phyloP scores from a whole-genome alignment of 768 basidiomycete species.

The Hirschioporus abietinus region DNA sequence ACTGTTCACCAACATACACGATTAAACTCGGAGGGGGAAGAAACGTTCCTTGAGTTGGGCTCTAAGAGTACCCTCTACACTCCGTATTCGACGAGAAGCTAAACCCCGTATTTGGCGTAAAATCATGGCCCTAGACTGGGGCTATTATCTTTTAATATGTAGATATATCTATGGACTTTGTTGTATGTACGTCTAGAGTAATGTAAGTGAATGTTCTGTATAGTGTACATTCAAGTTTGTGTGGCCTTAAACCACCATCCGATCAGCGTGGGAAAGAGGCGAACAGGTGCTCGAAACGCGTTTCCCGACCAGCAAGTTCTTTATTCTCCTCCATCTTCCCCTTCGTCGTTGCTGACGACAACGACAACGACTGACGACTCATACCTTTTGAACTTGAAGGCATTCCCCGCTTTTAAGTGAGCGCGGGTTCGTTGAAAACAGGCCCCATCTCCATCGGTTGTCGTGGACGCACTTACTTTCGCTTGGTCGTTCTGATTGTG shows the following conservation, averaged over 20 bases:
- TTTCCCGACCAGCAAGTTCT: neutral
- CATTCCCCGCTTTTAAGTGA: conserved; percentile 5
- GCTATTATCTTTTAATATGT: neutral
- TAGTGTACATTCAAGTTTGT: neutral
- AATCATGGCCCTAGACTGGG: neutral
- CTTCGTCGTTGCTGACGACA: conserved; percentile 3
- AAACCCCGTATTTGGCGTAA: neutral
- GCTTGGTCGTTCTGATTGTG: neutral
- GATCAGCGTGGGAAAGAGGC: neutral
- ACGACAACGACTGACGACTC: conserved; percentile 3
- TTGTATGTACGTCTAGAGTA: neutral
- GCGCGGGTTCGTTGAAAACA: neutral
- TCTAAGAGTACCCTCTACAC: neutral
- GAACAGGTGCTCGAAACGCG: conserved; percentile 1
- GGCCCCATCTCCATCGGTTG: neutral
- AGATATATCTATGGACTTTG: neutral
- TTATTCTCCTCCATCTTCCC: conserved; percentile 1
- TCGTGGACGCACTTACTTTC: neutral
- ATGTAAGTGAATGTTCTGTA: neutral
- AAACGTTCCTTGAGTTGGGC: neutral
- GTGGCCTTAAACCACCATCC: neutral
- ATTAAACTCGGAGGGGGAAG: neutral
- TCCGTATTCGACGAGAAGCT: neutral
- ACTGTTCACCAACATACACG: neutral
- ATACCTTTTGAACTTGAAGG: neutral